Evolutionary conservation across 352 stramenopile genomes (phyloP), one percentile per base, ranked within the genome.

Genomic region (Pythium phragmiticola): DNA sequence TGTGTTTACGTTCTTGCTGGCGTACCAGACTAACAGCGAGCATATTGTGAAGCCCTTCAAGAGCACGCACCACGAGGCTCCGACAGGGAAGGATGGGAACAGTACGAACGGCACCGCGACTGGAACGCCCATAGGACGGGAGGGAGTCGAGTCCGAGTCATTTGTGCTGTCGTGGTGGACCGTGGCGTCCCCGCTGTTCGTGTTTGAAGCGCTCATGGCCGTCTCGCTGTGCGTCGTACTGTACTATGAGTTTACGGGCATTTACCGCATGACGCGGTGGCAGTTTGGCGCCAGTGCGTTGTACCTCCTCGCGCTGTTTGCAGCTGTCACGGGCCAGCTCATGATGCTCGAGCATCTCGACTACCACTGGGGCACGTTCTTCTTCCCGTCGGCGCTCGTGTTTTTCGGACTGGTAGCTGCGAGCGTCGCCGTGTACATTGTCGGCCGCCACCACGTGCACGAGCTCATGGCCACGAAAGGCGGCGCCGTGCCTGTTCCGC

Each of bases 381-480:
- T 82, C 1, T 89, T 94, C 55, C 83, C 85, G 42, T 90, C 78
- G 2, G 80, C 78, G 14, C 75, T 92, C 46, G 73, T 94, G 63
- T 90, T 92, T 56, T 80, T 90, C 19, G 85, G 77, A n/a, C 77
- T 92, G 5, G 75, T 91, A 30, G 84, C 78, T 59, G 82, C 76
- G 17, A 89, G 83, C 62, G 73, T 91, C 39, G 83, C 70, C 21
- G 80, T 94, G 63, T 94, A 94, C 64, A 90, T 92, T 57, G 80
- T 94, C 28, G 83, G 81, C 2, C 79, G 82, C 21, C 82, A 92
- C 43, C 80, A 94, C 57, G 82, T 94, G 37, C 71, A 89, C 52
- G 80, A 92, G 58, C 74, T 94, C 19, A 92, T 94, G 85, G 85
- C 82, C 5, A 86, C 80, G 12, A 87, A 87, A 37, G 85, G 85